Evolutionary conservation across 2,329 filamentous ascomycete genomes (phyloP), one percentile per base, ranked within the genome.

Genomic region (Aspergillus sp.): DNA sequence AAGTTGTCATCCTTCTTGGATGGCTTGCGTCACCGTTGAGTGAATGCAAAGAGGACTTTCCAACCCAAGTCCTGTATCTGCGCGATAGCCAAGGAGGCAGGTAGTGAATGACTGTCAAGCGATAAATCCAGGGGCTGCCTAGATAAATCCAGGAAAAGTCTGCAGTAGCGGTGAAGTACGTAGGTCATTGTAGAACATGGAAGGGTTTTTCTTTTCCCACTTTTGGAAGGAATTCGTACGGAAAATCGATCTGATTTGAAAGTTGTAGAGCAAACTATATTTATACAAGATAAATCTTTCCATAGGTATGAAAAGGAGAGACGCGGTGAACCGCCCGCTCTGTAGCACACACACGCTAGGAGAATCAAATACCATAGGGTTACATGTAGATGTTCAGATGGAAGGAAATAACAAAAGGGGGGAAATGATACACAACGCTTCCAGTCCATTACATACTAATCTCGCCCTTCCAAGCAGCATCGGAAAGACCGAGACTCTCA

Each of bases 401-500:
- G 52, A 46, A 57, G 51, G 49, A 56, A 29, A 42, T 22, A 57
- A 42, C 24, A 57, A 59, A 47, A 45, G 14, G 47, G 49, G 32
- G 63, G 49, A 53, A 59, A 65, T 32, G 59, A 61, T 62, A 66
- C 62, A 64, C 10, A 60, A 55, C 50, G 55, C 54, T 52, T 56
- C 31, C 47, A 52, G 55, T 55, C 55, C 52, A 47, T 78, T 85
- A 91, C 74, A 93, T 73, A 62, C 83, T 87, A 74, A 98, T 97
- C 81, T 98, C 92, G 52, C 87, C 89, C 82, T 92, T 90, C 89
- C 92, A 98, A 54, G 90, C 92, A 45, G 91, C 92, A 53, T 93
- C 91, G 14, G 89, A 91, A 77, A 99, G 77, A 14, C 96, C 95
- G 62, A 99, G 80, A 61, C 86, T 94, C 77, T 90, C 82, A 65